These are phyloP conservation scores for Amaranthus palmeri DNA, from an alignment of 148 eudicot genomes.

Conservation along the genomic window DNA sequence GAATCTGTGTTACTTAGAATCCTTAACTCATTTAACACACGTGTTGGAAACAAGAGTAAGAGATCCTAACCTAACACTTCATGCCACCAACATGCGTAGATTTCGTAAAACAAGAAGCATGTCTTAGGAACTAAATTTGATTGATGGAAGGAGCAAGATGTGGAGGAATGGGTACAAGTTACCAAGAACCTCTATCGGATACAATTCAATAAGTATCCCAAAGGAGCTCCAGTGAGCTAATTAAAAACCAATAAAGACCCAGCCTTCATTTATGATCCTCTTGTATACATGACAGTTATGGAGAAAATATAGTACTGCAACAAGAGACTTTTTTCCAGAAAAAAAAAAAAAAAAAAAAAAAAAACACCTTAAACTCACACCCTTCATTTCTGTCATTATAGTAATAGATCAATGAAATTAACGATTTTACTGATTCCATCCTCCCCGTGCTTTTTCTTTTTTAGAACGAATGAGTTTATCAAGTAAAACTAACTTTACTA, in stretches of 20 bases:
- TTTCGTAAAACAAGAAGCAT: too few relatives aligned
- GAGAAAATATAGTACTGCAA: neutral
- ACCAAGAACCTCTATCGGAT: too few relatives aligned
- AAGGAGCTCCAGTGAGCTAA: too few relatives aligned
- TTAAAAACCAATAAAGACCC: neutral
- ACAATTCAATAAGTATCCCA: too few relatives aligned
- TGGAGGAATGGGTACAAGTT: neutral
- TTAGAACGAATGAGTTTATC: too few relatives aligned
- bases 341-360: neutral
- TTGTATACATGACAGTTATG: neutral
- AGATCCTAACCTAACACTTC: neutral
- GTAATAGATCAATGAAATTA: neutral
- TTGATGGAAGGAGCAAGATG: neutral
- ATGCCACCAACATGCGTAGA: neutral
- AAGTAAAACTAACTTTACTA: too few relatives aligned
- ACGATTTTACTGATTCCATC: neutral
- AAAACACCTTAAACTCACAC: neutral
- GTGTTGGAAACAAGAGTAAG: neutral
- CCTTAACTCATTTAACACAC: too few relatives aligned
- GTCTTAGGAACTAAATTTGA: neutral
- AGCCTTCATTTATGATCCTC: neutral
- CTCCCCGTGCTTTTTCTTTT: too few relatives aligned
- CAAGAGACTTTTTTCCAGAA: neutral
- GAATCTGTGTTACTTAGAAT: neutral
- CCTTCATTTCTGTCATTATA: neutral